Percentiles rank a stretch among this genome's conserved stretches.
These are phyloP conservation scores for Dactylorhiza incarnata DNA, from an alignment of 106 monocot genomes.

Conservation along the genomic window DNA sequence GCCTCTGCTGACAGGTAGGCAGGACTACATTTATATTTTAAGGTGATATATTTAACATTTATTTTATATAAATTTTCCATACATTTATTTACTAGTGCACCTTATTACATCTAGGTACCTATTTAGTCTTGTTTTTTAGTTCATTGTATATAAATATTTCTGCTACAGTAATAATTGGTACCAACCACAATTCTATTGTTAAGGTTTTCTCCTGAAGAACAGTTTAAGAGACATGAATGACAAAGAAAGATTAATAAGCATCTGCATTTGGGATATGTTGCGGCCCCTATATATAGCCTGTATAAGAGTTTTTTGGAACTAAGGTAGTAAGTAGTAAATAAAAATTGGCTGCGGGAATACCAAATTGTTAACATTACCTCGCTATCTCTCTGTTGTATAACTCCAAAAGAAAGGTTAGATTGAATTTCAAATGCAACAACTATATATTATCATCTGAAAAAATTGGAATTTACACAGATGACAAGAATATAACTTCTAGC, in stretches of 20 bases:
- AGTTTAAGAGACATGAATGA: not conserved
- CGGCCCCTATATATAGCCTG: not conserved
- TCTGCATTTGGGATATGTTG: not conserved
- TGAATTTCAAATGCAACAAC: not conserved
- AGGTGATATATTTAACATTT: constrained; percentile 1
- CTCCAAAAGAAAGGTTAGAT: not conserved
- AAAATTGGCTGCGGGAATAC: not conserved
- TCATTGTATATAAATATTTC: not conserved
- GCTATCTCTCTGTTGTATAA: not conserved
- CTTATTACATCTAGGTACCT: not conserved
- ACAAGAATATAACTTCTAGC: not conserved
- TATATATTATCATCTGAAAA: not conserved
- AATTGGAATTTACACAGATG: not conserved
- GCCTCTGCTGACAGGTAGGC: constrained; percentile 65
- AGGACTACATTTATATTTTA: not conserved
- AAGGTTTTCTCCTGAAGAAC: not conserved
- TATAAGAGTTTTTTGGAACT: not conserved
- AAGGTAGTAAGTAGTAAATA: not conserved
- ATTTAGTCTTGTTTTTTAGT: not conserved
- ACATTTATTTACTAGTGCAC: not conserved
- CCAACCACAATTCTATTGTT: not conserved
- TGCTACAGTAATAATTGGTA: not conserved
- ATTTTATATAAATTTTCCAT: not conserved
- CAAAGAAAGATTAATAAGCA: not conserved
- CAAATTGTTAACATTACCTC: not conserved